Percentiles rank a stretch among this genome's conserved stretches.
phyloP scores from a whole-genome alignment of 2,329 filamentous ascomycete species.

The Penicillium sp. region DNA sequence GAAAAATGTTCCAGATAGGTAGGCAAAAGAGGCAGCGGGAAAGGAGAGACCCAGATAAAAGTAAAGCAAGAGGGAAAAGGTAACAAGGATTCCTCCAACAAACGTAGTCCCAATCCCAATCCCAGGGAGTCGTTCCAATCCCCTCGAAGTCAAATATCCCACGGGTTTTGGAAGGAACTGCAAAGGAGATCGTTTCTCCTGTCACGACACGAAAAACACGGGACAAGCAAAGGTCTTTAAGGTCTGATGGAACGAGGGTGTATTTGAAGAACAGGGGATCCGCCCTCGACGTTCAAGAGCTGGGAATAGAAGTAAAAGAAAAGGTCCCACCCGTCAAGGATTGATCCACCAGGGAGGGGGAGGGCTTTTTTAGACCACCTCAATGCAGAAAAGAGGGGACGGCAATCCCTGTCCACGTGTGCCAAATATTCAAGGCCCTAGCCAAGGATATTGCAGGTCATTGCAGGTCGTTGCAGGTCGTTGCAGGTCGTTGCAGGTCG shows the following conservation, averaged over 20 bases:
- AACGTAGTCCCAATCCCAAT: neutral
- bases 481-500: neutral
- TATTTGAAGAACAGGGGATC: constrained; percentile 15
- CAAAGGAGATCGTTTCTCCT: constrained; percentile 5
- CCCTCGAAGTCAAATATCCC: neutral
- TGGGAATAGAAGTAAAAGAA: constrained; percentile 13
- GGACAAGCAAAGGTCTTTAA: constrained; percentile 11
- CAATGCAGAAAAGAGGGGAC: constrained; percentile 5
- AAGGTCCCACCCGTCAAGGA: constrained; percentile 13
- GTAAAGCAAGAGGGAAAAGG: neutral
- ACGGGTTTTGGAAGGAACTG: neutral
- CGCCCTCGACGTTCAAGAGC: constrained; percentile 21
- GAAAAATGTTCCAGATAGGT: constrained; percentile 3
- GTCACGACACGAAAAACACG: neutral
- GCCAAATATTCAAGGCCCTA: constrained; percentile 1
- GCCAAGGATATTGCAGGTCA: neutral
- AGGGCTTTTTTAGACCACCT: constrained; percentile 12
- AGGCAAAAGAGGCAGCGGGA: neutral
- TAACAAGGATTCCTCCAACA: neutral
- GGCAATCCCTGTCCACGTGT: constrained; percentile 24
- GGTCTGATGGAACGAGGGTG: constrained; percentile 15
- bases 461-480: neutral
- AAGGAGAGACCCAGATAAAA: constrained; percentile 1
- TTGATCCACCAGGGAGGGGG: constrained; percentile 13
- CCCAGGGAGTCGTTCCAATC: neutral